Base-by-base conservation (phyloP, 345 rosid genomes). In the Eucalyptus curtisii region DNA sequence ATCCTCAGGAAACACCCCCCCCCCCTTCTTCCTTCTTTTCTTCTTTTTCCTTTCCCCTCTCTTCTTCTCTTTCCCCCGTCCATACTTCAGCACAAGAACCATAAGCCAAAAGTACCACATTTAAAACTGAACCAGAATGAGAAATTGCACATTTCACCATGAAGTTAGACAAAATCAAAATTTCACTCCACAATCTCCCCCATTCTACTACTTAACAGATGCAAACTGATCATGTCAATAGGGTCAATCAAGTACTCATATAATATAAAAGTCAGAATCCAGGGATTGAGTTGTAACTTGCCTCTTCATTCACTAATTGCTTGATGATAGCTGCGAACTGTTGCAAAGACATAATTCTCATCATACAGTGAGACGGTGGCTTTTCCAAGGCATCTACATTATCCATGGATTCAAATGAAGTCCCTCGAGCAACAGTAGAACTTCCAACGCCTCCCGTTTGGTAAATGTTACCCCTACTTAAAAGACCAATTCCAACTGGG, bases 361-460 rank as follows among this genome's bases (percentile, higher is more conserved):
- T 96, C 92, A 94, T 86, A 92, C 95, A 91, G 89, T 92, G 92
- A 87, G 93, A 91, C 87, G 95, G 94, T 89, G 99, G 99, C 91
- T 92, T 95, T 92, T 97, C 99, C 89, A 93, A 89, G 91, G 93
- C 92, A 94, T 97, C 96, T 76, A 92, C 95, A 44, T 92, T 88
- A 92, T 94, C 99, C 91, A 93, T 89, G 49, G 99, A 96, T 91
- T 97, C 99, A 88, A 93, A 96, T 86, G 97, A 98, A 89, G 97
- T 96, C 89, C 96, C 95, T 87, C 95, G 96, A 87, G 95, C 96
- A 91, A 96, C 93, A 87, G 87, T 91, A 53, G 90, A 97, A 91
- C 95, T 93, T 84, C 95, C 96, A 81, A 92, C 87, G 94, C 99
- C 95, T 92, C 94, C 96, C 91, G 89, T 50, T 50, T 49, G 92